Evolutionary conservation across 192 early-diverging fungal species (phyloP), one percentile per base, ranked within the genome.

Genomic region (Dissophora globulifera): DNA sequence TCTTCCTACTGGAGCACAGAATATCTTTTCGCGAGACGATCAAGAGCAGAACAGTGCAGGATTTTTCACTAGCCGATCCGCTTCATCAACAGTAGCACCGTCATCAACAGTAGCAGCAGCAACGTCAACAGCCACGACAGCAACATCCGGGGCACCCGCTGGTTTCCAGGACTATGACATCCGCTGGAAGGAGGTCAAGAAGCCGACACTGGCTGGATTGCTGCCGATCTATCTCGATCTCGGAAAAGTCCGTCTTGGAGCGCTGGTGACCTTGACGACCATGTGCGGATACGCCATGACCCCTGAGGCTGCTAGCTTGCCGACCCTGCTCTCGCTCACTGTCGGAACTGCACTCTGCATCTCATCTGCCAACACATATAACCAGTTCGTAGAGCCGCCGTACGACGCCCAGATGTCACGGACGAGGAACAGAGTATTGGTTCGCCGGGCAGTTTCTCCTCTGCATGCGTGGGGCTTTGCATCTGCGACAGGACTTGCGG

Each of bases 401-500:
- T 99, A 95, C 63, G 97, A 99, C 67, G 96, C 95, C 25, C 97
- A 99, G 81, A 99, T 99, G 97, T 81, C 87, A 16, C 88, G 97
- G 26, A 99, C 97, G 13, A 86, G 93, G 48, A 94, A 92, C 71
- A 86, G 97, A 5, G 86, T 91, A 8, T 75, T 99, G 31, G 96
- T 96, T 11, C 87, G 94, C 15, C 88, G 92, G 59, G 86, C 86
- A 7, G 46, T 96, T 16, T 81, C 90, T 31, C 93, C 92, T 0
- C 69, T 89, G 25, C 92, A 96, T 67, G 94, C 94, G 2, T 89
- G 93, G 71, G 43, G 70, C 6, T 90, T 94, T 79, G 96, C 93
- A 27, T 62, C 83, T 0, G 61, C 81, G 0, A 80, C 93, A 1
- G 96, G 95, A 0, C 62, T 87, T 3, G 64, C 79, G 1, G 97